phyloP scores from a whole-genome alignment of 768 basidiomycete genomes.

The Trametes sanguinea region DNA sequence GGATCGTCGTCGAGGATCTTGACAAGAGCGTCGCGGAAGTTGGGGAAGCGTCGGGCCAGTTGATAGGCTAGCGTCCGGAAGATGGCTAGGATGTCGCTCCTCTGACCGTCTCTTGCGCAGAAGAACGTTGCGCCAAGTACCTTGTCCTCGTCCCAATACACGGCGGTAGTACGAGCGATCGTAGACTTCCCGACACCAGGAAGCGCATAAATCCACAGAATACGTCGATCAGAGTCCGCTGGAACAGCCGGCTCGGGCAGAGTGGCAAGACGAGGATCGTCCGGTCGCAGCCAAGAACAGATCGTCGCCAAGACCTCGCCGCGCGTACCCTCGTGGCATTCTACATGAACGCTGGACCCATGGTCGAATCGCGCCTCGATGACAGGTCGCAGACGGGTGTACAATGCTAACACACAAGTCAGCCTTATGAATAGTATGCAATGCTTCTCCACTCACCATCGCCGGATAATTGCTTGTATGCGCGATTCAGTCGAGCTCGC shows the following conservation, averaged over 20 bases:
- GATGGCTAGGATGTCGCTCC: constrained; percentile 8
- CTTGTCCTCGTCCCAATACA: background rate
- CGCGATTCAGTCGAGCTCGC: too few relatives aligned
- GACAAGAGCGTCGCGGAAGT: background rate
- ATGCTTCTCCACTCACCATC: background rate
- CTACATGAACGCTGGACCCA: background rate
- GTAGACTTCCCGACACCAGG: constrained; percentile 21
- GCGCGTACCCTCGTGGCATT: background rate
- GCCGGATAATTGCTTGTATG: background rate
- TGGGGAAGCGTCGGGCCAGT: constrained; percentile 2
- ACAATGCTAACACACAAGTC: background rate
- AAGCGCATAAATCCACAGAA: constrained; percentile 19
- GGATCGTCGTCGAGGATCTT: background rate
- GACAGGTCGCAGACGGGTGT: background rate
- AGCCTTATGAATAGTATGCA: background rate
- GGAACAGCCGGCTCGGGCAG: background rate
- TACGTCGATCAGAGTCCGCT: background rate
- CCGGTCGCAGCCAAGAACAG: background rate
- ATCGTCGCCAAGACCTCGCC: background rate
- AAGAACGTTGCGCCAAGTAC: constrained; percentile 22
- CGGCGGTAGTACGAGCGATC: constrained; percentile 10
- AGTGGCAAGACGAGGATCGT: background rate
- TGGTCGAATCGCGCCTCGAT: background rate
- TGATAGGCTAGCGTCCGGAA: constrained; percentile 20
- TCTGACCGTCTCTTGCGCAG: constrained; percentile 18